Percentiles rank a stretch among this genome's conserved stretches.
phyloP scores from a whole-genome alignment of 306 rosid species.

The Prunus padus region DNA sequence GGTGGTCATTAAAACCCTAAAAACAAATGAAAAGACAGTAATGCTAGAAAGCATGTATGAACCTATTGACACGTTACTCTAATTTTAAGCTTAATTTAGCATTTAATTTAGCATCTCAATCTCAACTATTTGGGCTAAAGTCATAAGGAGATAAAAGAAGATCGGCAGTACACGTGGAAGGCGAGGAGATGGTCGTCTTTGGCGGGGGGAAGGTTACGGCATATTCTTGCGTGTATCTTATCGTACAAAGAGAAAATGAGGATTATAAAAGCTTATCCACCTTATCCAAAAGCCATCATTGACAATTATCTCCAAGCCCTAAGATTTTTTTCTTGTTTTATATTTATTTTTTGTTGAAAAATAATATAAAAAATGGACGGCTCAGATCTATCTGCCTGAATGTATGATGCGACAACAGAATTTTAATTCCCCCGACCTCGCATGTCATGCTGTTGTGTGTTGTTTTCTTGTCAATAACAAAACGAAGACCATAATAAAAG shows the following conservation, averaged over 20 bases:
- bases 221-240: not conserved
- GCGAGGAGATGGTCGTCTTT: not conserved
- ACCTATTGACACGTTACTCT: too few species aligned
- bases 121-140: too few species aligned
- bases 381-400: not conserved
- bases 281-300: not conserved
- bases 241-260: too few species aligned
- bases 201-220: too few species aligned
- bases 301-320: not conserved
- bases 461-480: not conserved
- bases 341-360: too few species aligned
- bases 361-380: not conserved
- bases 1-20: too few species aligned
- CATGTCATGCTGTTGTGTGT: not conserved
- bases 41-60: too few species aligned
- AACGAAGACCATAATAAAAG: too few species aligned
- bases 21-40: too few species aligned
- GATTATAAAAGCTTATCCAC: not conserved
- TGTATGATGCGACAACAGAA: not conserved
- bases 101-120: too few species aligned
- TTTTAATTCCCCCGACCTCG: not conserved
- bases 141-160: not conserved
- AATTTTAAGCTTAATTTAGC: too few species aligned
- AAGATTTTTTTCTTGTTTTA: not conserved
- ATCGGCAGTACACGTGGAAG: constrained; percentile 22